Percentiles rank a stretch among this genome's conserved stretches.
Conservation (phyloP, 257 asterid genomes). For the Osmanthus fragrans region DNA sequence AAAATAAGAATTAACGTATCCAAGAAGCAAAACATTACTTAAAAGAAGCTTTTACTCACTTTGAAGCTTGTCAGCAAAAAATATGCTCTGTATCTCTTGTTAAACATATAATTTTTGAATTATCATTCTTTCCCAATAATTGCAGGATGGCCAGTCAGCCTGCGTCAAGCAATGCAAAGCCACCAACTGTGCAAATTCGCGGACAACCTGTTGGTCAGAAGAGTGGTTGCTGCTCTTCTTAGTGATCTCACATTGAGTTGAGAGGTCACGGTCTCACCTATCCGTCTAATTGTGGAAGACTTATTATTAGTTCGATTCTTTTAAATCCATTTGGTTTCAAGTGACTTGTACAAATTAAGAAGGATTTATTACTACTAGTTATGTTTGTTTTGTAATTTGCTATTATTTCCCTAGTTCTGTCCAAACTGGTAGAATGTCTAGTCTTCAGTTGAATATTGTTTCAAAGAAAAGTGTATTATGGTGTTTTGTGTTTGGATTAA, state of each 20-base stretch:
- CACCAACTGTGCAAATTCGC: conserved; percentile 47
- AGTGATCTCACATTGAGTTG: conserved; percentile 3
- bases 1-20: neutral
- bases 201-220: conserved; percentile 53
- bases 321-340: conserved; percentile 36
- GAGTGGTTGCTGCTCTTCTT: conserved; percentile 51
- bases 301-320: conserved; percentile 35
- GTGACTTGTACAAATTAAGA: conserved; percentile 50
- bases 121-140: neutral
- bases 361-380: conserved; percentile 28
- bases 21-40: neutral
- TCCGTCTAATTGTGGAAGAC: conserved; percentile 17
- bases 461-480: conserved; percentile 29
- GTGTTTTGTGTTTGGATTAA: conserved; percentile 33
- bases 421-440: conserved; percentile 33
- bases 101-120: neutral
- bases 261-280: conserved; percentile 13
- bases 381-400: conserved; percentile 42
- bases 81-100: neutral
- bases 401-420: conserved; percentile 27
- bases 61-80: neutral
- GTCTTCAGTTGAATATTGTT: conserved; percentile 28
- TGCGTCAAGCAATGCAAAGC: conserved; percentile 33
- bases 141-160: conserved; percentile 61
- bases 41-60: neutral